These are phyloP conservation scores for Backusella morwellensis DNA, from an alignment of 192 early-diverging fungal genomes.

Conservation along the genomic window DNA sequence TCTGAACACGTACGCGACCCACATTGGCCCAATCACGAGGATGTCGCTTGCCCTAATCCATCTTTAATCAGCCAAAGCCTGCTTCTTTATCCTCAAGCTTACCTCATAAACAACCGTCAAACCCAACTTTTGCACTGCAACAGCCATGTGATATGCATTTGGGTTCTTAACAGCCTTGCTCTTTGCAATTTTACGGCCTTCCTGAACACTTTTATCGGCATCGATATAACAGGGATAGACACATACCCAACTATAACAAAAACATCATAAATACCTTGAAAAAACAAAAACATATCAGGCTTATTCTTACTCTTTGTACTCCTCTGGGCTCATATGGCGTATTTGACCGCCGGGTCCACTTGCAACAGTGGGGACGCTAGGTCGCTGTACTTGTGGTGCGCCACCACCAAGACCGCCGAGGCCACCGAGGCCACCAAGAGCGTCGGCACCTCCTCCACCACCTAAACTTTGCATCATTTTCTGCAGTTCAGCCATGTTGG, in stretches of 20 bases:
- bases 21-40: constrained; percentile 70
- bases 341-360: constrained; percentile 19
- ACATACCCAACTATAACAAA: constrained; percentile 58
- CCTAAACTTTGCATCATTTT: constrained; percentile 17
- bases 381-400: background rate
- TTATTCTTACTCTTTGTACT: constrained; percentile 31
- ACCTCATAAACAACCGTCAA: constrained; percentile 67
- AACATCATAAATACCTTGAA: no score
- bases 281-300: no score
- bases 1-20: constrained; percentile 63
- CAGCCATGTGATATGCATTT: constrained; percentile 60
- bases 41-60: constrained; percentile 53
- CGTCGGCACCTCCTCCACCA: background rate
- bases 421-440: background rate
- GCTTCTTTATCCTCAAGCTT: background rate
- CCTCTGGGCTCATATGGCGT: constrained; percentile 25
- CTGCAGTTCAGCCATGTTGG: constrained; percentile 6
- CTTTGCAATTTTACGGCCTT: constrained; percentile 62
- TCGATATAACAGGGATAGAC: constrained; percentile 76
- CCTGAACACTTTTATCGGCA: constrained; percentile 48
- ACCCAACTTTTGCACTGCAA: constrained; percentile 57
- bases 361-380: background rate
- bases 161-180: constrained; percentile 53
- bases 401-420: background rate
- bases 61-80: background rate